Percentiles rank a stretch among this genome's conserved stretches.
phyloP scores from a whole-genome alignment of 2,329 filamentous ascomycete genomes.

The Aureobasidium leucospermi region DNA sequence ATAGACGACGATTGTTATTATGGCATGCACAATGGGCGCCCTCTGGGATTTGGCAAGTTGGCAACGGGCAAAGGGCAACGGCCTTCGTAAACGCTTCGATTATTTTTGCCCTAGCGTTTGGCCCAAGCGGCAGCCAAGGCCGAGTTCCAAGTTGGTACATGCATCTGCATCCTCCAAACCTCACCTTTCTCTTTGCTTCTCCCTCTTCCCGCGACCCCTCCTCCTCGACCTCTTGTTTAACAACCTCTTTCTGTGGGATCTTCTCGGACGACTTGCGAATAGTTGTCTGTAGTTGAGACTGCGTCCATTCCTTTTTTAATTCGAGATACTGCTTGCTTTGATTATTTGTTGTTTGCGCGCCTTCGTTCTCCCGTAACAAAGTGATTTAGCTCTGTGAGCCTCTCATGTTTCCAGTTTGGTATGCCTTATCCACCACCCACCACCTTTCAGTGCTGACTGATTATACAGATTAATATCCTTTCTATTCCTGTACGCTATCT shows the following conservation, averaged over 20 bases:
- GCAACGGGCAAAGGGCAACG: background rate
- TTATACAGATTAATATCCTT: constrained; percentile 3
- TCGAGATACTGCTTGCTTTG: constrained; percentile 12
- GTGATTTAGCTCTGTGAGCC: constrained; percentile 13
- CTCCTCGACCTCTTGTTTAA: constrained; percentile 1
- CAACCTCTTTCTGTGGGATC: constrained; percentile 4
- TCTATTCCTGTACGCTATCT: background rate
- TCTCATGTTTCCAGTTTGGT: constrained; percentile 11
- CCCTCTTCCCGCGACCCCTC: constrained; percentile 8
- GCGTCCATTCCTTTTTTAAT: constrained; percentile 13
- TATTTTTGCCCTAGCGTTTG: constrained; percentile 3
- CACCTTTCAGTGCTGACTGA: background rate
- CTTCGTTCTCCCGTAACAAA: constrained; percentile 6
- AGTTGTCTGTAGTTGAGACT: constrained; percentile 11
- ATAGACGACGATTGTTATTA: background rate
- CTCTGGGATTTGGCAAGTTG: background rate
- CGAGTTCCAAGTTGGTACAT: constrained; percentile 8
- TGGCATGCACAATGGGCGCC: background rate
- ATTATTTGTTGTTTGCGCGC: constrained; percentile 13
- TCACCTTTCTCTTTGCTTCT: constrained; percentile 3
- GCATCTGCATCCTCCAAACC: constrained; percentile 5
- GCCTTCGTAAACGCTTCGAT: constrained; percentile 5
- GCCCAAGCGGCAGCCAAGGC: constrained; percentile 9
- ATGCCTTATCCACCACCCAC: background rate
- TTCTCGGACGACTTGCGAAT: constrained; percentile 5